Conservation (phyloP, 2,329 filamentous ascomycete genomes). For the Hymenotorrendiella dingleyae region DNA sequence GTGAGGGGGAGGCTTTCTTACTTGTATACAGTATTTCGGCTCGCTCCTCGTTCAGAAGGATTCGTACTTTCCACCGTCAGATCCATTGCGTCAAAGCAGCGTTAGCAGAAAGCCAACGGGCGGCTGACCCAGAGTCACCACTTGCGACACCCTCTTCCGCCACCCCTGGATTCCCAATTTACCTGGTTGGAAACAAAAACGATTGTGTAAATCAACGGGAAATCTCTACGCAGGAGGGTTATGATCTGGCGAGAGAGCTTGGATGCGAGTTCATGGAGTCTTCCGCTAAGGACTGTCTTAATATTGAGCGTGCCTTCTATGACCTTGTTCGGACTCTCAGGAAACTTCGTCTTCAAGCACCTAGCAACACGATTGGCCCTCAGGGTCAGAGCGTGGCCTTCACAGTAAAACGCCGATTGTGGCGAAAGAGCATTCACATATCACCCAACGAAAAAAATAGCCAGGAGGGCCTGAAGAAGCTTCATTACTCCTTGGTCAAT, state of each 20-base stretch:
- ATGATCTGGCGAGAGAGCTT: slow-evolving; percentile 78
- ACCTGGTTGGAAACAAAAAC: slow-evolving; percentile 88
- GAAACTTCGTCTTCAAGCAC: slow-evolving; percentile 51
- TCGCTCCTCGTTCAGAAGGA: not conserved
- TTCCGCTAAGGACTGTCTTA: slow-evolving; percentile 92
- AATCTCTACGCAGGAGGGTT: slow-evolving; percentile 89
- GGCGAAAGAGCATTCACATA: not conserved
- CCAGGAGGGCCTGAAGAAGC: slow-evolving; percentile 3
- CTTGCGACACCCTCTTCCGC: too few species aligned
- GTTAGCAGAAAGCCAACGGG: too few species aligned
- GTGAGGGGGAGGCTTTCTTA: slow-evolving; percentile 1
- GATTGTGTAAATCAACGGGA: slow-evolving; percentile 89
- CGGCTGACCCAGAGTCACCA: too few species aligned
- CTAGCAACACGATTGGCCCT: not conserved
- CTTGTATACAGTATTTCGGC: slow-evolving; percentile 5
- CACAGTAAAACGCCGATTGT: not conserved
- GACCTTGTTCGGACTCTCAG: slow-evolving; percentile 85
- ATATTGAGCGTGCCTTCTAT: slow-evolving; percentile 93
- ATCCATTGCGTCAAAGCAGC: not conserved
- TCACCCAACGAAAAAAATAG: slow-evolving; percentile 33
- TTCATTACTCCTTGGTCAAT: slow-evolving; percentile 3
- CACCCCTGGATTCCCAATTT: not conserved
- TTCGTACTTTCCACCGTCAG: not conserved
- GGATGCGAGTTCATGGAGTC: slow-evolving; percentile 93
- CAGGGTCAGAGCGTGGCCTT: too few species aligned